phyloP scores from a whole-genome alignment of 441 rosid species.

The Manihot esculenta region DNA sequence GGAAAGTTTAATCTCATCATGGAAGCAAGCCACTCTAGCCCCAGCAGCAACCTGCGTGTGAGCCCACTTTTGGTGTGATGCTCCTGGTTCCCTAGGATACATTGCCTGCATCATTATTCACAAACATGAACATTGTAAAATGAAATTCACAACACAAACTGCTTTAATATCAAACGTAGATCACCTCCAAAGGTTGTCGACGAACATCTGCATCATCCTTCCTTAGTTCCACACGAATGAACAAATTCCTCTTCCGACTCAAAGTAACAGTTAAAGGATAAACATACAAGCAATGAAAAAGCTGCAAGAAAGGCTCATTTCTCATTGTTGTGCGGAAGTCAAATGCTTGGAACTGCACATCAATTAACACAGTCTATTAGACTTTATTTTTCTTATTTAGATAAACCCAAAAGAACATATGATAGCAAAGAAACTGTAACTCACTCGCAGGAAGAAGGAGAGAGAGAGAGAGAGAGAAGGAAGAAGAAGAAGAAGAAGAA shows the following conservation, averaged over 20 bases:
- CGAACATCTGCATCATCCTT: slow-evolving; percentile 94
- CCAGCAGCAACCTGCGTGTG: slow-evolving; percentile 95
- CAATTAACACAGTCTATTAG: slow-evolving; percentile 28
- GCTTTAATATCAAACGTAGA: slow-evolving; percentile 18
- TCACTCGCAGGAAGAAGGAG: too few species aligned
- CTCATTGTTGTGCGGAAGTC: slow-evolving; percentile 95
- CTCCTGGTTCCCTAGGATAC: slow-evolving; percentile 85
- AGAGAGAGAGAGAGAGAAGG: too few species aligned
- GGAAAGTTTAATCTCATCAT: slow-evolving; percentile 91
- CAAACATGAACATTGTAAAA: slow-evolving; percentile 30
- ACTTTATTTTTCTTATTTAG: too few species aligned
- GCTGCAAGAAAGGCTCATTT: slow-evolving; percentile 98
- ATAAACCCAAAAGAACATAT: not conserved
- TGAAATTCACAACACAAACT: slow-evolving; percentile 19
- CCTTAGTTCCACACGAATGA: slow-evolving; percentile 89
- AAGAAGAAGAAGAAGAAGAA: too few species aligned
- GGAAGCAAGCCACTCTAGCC: slow-evolving; percentile 86
- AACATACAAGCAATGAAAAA: slow-evolving; percentile 89
- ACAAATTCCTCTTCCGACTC: slow-evolving; percentile 94
- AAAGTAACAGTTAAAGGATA: slow-evolving; percentile 86
- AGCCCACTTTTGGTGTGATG: slow-evolving; percentile 75
- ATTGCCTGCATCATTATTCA: slow-evolving; percentile 62
- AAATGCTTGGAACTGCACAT: slow-evolving; percentile 79
- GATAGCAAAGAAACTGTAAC: too few species aligned
- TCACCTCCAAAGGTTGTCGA: slow-evolving; percentile 95